A percentile compares a stretch with the other conserved stretches of the same genome.
These are phyloP conservation scores for Fonsecaea pugnacius DNA, from an alignment of 2,329 filamentous ascomycete species.

Conservation along the genomic window DNA sequence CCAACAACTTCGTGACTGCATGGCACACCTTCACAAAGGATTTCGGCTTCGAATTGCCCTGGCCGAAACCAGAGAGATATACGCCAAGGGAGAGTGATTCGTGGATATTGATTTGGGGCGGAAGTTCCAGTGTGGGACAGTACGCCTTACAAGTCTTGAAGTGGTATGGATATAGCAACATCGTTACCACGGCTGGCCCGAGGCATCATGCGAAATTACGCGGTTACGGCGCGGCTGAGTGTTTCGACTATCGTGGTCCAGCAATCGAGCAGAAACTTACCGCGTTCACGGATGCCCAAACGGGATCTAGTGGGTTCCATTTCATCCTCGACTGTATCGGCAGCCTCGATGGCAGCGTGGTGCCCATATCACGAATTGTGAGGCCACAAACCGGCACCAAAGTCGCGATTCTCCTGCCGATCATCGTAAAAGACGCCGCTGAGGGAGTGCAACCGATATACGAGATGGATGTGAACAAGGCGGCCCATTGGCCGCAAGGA, in stretches of 20 bases:
- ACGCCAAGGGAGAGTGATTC: conserved; percentile 42
- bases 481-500: conserved; percentile 57
- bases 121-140: conserved; percentile 44
- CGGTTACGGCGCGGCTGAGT: conserved; percentile 39
- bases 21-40: conserved; percentile 61
- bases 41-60: conserved; percentile 60
- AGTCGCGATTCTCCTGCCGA: conserved; percentile 64
- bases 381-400: conserved; percentile 50
- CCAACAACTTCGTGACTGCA: conserved; percentile 64
- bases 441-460: conserved; percentile 56
- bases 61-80: conserved; percentile 57
- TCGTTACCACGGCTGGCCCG: conserved; percentile 43
- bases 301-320: conserved; percentile 41
- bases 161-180: conserved; percentile 43
- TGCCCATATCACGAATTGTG: conserved; percentile 56
- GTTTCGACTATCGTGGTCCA: conserved; percentile 42
- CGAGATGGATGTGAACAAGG: conserved; percentile 56
- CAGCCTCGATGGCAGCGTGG: conserved; percentile 53
- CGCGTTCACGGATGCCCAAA: conserved; percentile 30
- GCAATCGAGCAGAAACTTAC: conserved; percentile 34
- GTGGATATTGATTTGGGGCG: conserved; percentile 45
- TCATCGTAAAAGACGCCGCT: conserved; percentile 60
- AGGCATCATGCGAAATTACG: conserved; percentile 41
- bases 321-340: conserved; percentile 63
- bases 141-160: conserved; percentile 44